Percentiles rank a stretch among this genome's conserved stretches.
Evolutionary conservation across 2,329 filamentous ascomycete genomes (phyloP).

Genomic region (Aspergillus alliaceus): DNA sequence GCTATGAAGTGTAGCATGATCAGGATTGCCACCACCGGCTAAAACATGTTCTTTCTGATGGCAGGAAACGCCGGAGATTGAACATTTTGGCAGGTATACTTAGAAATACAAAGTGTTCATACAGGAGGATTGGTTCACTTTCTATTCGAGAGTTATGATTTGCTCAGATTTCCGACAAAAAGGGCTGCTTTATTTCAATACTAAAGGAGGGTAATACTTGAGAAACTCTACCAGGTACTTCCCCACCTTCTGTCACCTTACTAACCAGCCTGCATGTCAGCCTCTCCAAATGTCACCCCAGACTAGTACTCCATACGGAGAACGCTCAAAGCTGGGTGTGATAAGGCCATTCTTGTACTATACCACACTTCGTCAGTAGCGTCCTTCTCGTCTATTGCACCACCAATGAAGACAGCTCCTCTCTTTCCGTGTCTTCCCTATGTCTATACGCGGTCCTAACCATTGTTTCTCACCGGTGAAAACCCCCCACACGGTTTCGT

Average conservation of each 20-base stretch:
- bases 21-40: background rate
- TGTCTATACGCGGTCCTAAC: slow-evolving; percentile 17
- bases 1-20: background rate
- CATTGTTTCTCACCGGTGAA: slow-evolving; percentile 23
- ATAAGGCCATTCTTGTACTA: background rate
- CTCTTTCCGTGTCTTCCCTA: slow-evolving; percentile 8
- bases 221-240: background rate
- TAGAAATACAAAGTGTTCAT: background rate
- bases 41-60: background rate
- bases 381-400: background rate
- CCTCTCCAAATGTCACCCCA: slow-evolving; percentile 1
- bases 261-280: slow-evolving; percentile 2
- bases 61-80: too few relatives aligned
- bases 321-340: background rate
- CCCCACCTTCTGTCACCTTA: background rate
- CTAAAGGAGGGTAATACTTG: background rate
- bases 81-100: too few relatives aligned
- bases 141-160: too few relatives aligned
- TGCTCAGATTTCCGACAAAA: too few relatives aligned
- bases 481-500: slow-evolving; percentile 22
- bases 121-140: background rate
- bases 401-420: background rate
- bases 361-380: background rate
- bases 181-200: too few relatives aligned
- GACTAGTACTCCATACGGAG: slow-evolving; percentile 3